These are phyloP conservation scores for Diaporthe citrichinensis DNA, from an alignment of 2,329 filamentous ascomycete species.

Conservation along the genomic window DNA sequence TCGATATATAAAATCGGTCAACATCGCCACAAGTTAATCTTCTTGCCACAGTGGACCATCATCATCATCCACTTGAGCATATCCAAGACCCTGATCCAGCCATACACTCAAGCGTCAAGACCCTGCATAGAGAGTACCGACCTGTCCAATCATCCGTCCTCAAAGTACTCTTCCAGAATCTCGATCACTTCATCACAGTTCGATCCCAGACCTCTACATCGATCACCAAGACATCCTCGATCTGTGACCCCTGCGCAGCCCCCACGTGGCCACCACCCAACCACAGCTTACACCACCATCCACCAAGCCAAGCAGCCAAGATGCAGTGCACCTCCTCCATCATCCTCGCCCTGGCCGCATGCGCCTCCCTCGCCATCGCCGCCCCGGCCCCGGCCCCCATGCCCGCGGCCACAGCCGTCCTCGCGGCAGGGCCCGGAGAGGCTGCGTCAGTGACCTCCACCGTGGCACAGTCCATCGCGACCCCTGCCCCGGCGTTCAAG, in stretches of 20 bases:
- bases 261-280: slow-evolving; percentile 9
- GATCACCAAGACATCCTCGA: slow-evolving; percentile 6
- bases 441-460: neutral
- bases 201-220: neutral
- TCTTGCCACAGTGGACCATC: slow-evolving; percentile 27
- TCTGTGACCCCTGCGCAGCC: neutral
- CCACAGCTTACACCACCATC: neutral
- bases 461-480: neutral
- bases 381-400: neutral
- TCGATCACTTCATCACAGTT: neutral
- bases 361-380: neutral
- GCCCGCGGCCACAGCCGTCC: neutral
- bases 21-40: slow-evolving; percentile 10
- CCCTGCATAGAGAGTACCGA: neutral
- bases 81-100: slow-evolving; percentile 23
- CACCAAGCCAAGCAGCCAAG: neutral
- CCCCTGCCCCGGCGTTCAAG: neutral
- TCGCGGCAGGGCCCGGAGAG: neutral
- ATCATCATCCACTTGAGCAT: slow-evolving; percentile 27
- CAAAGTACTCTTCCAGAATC: neutral
- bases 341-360: neutral
- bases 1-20: neutral
- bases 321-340: slow-evolving; percentile 23
- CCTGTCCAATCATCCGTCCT: neutral
- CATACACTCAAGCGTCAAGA: slow-evolving; percentile 17